Evolutionary conservation across 306 rosid genomes (phyloP), one percentile per base, ranked within the genome.

Genomic region (Prunus padus): DNA sequence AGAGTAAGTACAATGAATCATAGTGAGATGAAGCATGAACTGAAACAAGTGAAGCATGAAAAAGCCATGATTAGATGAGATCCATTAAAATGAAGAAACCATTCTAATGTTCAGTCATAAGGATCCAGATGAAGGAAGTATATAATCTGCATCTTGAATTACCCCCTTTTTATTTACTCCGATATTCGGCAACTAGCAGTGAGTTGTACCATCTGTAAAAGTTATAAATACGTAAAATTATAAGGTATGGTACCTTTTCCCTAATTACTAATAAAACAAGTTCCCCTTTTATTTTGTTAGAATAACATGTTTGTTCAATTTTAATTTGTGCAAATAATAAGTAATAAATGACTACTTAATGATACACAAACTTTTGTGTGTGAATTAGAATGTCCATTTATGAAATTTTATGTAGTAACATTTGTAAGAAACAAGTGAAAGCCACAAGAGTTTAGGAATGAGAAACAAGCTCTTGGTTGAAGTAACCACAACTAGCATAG

Each of bases 1-100:
- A 88, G 73, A 78, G 75, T 30, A 74, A 55, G 69, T 65, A 52
- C 45, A 76, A 67, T 56, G 22, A 57, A 19, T 26, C 60, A 33
- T 22, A 37, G 40, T 69, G 71, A 79, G 77, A 62, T 46, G 59
- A 69, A 66, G 69, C 40, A 71, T 25, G 30, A 65, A 49, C 6
- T 26, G 55, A 42, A 82, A 50, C 9, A 56, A 60, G 42, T 46
- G 57, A 20, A 57, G 19, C 5, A 8, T 4, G 49, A 57, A 42
- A 57, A 78, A 31, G 71, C 33, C 28, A 75, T 46, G 65, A 78
- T 72, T 47, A 23, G 67, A 46, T 40, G 14, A 23, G n/a, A 8
- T 71, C 2, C 25, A 42, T 23, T 56, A 40, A 37, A 37, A 37
- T 37, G 42, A 7, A 37, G 42, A 37, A 37, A 37, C 42, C 42